Evolutionary conservation across 2,329 filamentous ascomycete genomes (phyloP), one percentile per base, ranked within the genome.

Genomic region (Monilinia fructicola): DNA sequence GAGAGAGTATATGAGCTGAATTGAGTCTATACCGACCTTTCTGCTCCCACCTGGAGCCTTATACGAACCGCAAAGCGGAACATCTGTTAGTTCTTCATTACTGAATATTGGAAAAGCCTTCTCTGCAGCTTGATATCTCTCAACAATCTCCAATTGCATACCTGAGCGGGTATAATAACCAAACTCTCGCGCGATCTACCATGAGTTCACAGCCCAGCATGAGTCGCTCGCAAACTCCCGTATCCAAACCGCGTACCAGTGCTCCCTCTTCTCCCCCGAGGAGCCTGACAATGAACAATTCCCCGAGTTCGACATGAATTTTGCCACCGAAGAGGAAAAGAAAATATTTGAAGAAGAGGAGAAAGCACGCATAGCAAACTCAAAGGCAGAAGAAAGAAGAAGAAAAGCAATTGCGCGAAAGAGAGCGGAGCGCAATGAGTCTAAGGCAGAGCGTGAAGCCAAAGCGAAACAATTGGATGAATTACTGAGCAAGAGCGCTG

Each of bases 381-480:
- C 83, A 16, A 81, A 81, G 54, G 76, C 77, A 0, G 81, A 83
- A 67, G 67, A 72, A 35, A 67, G 71, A 40, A 68, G 73, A 21
- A 64, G 68, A 35, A 75, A 75, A 46, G 67, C 75, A 1, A 74
- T 73, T 2, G 73, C 73, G 48, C 82, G 78, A 69, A 83, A 81
- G 73, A 82, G 81, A 72, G 80, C 81, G 0, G 50, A 63, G 28
- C 76, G 84, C 50, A 67, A 71, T 55, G 77, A 85, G 56, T 83
- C 81, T 1, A 82, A 84, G 65, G 77, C 79, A 0, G 85, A 88
- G 69, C 79, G 84, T 0, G 84, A 87, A 55, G 79, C 79, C 0
- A 88, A 88, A 71, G 86, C 85, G 0, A 81, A 80, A 54, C 84
- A 88, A 66, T 77, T 89, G 0, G 85, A 89, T 35, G 82, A 85